Conservation (phyloP, 331 rosid genomes). For the Ulmus americana region DNA sequence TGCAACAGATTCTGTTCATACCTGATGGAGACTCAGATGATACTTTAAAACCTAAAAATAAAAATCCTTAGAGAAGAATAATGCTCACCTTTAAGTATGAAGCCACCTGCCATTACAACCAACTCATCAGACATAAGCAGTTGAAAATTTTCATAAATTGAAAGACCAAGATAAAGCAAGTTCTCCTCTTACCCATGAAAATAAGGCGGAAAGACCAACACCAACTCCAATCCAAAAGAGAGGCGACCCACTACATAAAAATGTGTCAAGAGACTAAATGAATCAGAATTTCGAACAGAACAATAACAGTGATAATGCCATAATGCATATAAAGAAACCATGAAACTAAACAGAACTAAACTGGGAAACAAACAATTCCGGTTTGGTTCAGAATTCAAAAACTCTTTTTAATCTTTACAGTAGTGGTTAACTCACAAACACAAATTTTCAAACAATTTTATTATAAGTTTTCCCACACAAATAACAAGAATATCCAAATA, state of each 20-base stretch:
- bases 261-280: background rate
- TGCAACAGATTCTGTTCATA: background rate
- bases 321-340: background rate
- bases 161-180: conserved; percentile 13
- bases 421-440: background rate
- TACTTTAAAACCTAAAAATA: conserved; percentile 1
- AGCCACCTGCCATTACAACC: conserved; percentile 57
- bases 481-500: background rate
- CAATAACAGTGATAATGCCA: background rate
- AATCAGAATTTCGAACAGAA: background rate
- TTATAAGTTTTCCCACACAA: too few relatives aligned
- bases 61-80: conserved; percentile 28
- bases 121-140: conserved; percentile 33
- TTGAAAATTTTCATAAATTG: conserved; percentile 12
- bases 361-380: background rate
- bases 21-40: background rate
- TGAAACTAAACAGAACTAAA: background rate
- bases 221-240: conserved; percentile 95
- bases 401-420: background rate
- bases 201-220: conserved; percentile 82
- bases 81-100: conserved; percentile 70
- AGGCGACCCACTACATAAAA: conserved; percentile 69
- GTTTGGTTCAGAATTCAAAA: background rate
- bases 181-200: conserved; percentile 68
- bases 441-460: too few relatives aligned